These are phyloP conservation scores for Kondoa malvinella DNA, from an alignment of 768 basidiomycete species.

Conservation along the genomic window DNA sequence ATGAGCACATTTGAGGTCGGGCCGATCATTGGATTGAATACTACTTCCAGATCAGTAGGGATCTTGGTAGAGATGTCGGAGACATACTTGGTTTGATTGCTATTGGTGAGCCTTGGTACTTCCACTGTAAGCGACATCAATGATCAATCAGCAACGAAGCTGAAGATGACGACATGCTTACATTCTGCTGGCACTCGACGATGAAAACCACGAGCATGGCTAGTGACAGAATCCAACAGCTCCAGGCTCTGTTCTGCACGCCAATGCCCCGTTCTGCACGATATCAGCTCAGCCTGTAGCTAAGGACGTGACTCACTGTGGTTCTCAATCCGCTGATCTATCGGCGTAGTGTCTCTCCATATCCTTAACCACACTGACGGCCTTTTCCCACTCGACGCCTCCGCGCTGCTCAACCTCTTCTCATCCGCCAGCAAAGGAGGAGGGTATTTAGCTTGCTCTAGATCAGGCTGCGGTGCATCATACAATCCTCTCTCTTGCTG, in stretches of 20 bases:
- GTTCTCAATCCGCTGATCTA: conserved; percentile 64
- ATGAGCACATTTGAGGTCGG: conserved; percentile 71
- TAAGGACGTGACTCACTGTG: no score
- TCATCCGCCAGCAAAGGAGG: conserved; percentile 8
- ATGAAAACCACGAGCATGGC: conserved; percentile 16
- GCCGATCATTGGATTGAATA: conserved; percentile 78
- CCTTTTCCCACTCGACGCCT: neutral
- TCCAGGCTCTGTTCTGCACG: conserved; percentile 59
- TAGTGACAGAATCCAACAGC: conserved; percentile 41
- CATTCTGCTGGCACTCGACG: conserved; percentile 28
- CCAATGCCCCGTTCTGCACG: conserved; percentile 65
- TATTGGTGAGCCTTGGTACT: neutral
- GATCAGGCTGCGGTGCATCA: neutral
- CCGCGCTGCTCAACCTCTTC: neutral
- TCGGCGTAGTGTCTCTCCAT: conserved; percentile 28
- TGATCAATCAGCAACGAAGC: neutral
- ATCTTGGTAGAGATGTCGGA: conserved; percentile 69
- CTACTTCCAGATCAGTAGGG: conserved; percentile 33
- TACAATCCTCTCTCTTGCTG: neutral
- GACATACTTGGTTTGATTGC: conserved; percentile 13
- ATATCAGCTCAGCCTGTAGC: no score
- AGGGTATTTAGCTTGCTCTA: neutral
- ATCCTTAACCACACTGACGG: conserved; percentile 17
- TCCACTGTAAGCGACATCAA: conserved; percentile 26
- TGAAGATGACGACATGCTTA: conserved; percentile 35